Evolutionary conservation across 805 yeast genomes (phyloP).

Genomic region (Priceomyces carsonii): DNA sequence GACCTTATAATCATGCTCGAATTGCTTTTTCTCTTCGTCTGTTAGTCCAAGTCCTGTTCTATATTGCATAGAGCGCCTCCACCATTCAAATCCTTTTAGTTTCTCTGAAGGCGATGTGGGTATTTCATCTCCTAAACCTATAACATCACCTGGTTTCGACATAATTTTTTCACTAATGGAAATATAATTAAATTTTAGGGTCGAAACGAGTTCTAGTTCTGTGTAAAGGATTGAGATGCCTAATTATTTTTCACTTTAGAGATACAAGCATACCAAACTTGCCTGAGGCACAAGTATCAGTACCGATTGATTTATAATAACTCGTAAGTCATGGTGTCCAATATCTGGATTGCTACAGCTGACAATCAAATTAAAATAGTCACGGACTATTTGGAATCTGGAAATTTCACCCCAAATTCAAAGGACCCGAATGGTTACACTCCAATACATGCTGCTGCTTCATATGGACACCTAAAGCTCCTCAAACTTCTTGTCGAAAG

Average conservation of each 20-base stretch:
- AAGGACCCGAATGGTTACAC: constrained; percentile 95
- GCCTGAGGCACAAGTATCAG: background rate
- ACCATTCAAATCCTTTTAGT: constrained; percentile 68
- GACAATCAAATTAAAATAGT: constrained; percentile 71
- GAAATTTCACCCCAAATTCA: constrained; percentile 61
- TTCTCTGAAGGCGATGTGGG: constrained; percentile 30
- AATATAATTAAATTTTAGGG: background rate
- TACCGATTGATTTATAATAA: background rate
- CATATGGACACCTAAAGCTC: constrained; percentile 80
- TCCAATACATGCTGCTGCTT: constrained; percentile 96
- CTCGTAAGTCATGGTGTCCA: constrained; percentile 39
- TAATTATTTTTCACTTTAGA: background rate
- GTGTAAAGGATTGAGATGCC: no score
- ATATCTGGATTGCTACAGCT: constrained; percentile 95
- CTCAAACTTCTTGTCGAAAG: constrained; percentile 52
- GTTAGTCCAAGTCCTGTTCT: constrained; percentile 68
- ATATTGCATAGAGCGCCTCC: constrained; percentile 73
- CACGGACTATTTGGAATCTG: constrained; percentile 50
- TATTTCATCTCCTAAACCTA: constrained; percentile 1
- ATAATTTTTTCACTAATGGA: background rate
- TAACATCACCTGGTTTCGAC: constrained; percentile 3
- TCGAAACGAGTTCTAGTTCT: no score
- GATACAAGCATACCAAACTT: background rate
- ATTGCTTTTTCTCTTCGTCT: constrained; percentile 51
- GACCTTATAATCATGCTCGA: constrained; percentile 56